A percentile compares a stretch with the other conserved stretches of the same genome.
Evolutionary conservation across 192 early-diverging fungal genomes (phyloP).

Genomic region (Haplosporangium gracile): DNA sequence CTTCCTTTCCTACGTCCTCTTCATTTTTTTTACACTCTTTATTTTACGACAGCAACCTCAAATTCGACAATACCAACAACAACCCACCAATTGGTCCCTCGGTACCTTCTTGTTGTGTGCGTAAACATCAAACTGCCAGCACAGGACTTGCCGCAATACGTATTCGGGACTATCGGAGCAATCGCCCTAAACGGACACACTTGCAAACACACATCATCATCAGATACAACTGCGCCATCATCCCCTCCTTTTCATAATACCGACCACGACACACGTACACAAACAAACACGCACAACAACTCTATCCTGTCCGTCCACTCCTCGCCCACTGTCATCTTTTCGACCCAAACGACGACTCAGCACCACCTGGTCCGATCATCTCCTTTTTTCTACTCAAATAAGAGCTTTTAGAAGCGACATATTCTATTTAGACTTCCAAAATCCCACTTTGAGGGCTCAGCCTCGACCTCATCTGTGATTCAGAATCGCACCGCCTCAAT

Average conservation of each 20-base stretch:
- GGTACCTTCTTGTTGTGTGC: not conserved
- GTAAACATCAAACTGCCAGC: not conserved
- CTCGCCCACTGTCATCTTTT: not conserved
- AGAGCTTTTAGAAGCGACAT: not conserved
- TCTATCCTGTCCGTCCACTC: not conserved
- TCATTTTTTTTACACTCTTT: not conserved
- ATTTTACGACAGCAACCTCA: not conserved
- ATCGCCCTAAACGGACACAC: slow-evolving; percentile 3
- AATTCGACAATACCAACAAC: not conserved
- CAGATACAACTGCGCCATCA: not conserved
- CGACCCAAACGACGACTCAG: slow-evolving; percentile 1
- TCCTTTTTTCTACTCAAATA: not conserved
- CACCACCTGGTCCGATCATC: slow-evolving; percentile 3
- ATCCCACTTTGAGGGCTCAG: slow-evolving; percentile 54
- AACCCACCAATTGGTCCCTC: not conserved
- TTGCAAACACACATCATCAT: not conserved
- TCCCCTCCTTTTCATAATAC: not conserved
- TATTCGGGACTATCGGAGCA: slow-evolving; percentile 1
- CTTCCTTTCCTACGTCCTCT: not conserved
- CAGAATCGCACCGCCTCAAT: not conserved
- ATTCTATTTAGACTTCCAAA: slow-evolving; percentile 56
- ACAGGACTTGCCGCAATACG: not conserved
- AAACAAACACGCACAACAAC: not conserved
- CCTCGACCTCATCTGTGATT: slow-evolving; percentile 13
- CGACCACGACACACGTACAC: not conserved